Base-by-base conservation (phyloP, 2,329 filamentous ascomycete species). In the Colletotrichum ledebouriae region DNA sequence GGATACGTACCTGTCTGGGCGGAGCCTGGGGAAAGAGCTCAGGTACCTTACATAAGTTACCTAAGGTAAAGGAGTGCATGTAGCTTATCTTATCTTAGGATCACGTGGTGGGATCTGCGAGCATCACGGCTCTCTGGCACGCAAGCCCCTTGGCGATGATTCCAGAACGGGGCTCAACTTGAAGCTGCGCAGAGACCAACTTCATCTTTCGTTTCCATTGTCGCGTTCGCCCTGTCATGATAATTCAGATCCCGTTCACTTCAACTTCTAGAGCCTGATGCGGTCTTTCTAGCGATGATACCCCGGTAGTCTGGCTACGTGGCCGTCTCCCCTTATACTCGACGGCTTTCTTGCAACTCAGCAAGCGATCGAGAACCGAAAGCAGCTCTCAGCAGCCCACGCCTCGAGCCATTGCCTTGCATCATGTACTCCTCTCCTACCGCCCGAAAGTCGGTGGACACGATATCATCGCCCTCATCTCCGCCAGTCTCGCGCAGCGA, bases 381-480 rank as follows among this genome's bases (percentile, higher is more conserved):
- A 61, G 50, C 47, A 65, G 55, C 65, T 59, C 46, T 46, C 15
- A 37, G 39, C 55, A 47, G 41, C 47, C 49, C 12, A 41, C 49
- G 12, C n/a, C 49, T 50, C 11, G 34, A 53, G 61, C 47, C 65
- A 68, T 59, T 68, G 47, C 39, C 62, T 63, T 71, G 60, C 74
- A 83, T 77, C 79, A 92, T 91, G 89, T 88, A 85, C 76, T 84
- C 87, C 72, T 86, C 85, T 71, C 76, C 82, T 60, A 85, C 81
- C 72, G 86, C 87, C 72, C 86, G 88, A 74, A 90, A 89, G 80
- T 91, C 89, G 71, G 84, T 89, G 75, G 89, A 92, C 78, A 90
- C 87, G 75, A 79, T 91, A 73, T 83, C 87, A 13, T 84, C 87
- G 20, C 52, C 52, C 33, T 79, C 84, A 47, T 84, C 86, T 15